These are phyloP conservation scores for Lycium barbarum DNA, from an alignment of 257 asterid genomes.

Conservation along the genomic window DNA sequence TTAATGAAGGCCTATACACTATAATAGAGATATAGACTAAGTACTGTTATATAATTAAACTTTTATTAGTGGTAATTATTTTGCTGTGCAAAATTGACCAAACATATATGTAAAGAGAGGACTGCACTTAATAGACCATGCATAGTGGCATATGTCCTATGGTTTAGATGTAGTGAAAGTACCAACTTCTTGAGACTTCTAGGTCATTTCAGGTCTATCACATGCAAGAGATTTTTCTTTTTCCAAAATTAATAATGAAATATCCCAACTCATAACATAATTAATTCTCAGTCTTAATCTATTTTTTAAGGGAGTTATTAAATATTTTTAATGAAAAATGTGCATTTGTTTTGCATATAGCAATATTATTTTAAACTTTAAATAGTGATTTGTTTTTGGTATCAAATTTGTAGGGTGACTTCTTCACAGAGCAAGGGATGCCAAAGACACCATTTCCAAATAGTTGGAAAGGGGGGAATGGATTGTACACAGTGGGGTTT, in stretches of 20 bases:
- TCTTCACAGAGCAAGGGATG: slow-evolving; percentile 82
- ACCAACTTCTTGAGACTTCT: background rate
- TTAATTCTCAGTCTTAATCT: no score
- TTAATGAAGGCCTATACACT: background rate
- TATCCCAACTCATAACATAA: background rate
- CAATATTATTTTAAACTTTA: background rate
- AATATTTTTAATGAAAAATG: no score
- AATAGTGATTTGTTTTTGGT: background rate
- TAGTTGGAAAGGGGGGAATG: slow-evolving; percentile 90
- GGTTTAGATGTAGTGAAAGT: background rate
- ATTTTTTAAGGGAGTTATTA: no score
- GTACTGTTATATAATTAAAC: background rate
- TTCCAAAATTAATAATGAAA: background rate
- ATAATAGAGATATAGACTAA: background rate
- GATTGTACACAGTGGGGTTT: slow-evolving; percentile 87
- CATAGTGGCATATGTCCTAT: slow-evolving; percentile 18
- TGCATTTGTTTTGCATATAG: no score
- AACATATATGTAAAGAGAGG: background rate
- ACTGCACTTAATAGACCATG: slow-evolving; percentile 25
- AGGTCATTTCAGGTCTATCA: background rate
- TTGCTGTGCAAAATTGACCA: slow-evolving; percentile 1
- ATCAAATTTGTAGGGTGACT: slow-evolving; percentile 59
- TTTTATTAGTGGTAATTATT: background rate
- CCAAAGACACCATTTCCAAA: slow-evolving; percentile 77
- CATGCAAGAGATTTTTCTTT: background rate